Conservation (phyloP, 176 grass and related monocot genomes). For the Themeda triandra region DNA sequence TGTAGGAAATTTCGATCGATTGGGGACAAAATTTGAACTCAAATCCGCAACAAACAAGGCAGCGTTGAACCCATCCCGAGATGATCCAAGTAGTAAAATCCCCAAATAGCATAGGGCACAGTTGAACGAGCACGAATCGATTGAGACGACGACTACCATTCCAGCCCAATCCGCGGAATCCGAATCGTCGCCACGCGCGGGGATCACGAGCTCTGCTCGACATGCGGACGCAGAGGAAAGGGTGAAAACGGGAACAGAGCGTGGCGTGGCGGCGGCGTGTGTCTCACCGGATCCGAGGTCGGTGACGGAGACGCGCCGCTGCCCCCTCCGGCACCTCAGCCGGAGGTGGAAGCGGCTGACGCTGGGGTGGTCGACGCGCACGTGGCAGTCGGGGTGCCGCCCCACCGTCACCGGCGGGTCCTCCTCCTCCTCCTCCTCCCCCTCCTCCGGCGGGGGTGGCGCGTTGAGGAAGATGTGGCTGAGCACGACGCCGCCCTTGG, state of each 20-base stretch:
- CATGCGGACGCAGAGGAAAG: not conserved
- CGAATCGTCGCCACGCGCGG: not conserved
- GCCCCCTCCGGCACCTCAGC: slow-evolving; percentile 28
- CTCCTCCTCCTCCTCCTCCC: slow-evolving; percentile 16
- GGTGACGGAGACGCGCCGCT: slow-evolving; percentile 50
- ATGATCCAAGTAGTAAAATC: too few species aligned
- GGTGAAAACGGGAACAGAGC: not conserved
- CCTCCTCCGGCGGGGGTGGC: slow-evolving; percentile 5
- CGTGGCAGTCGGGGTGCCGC: slow-evolving; percentile 79
- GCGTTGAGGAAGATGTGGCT: slow-evolving; percentile 86
- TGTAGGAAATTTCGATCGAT: not conserved
- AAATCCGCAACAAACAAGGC: too few species aligned
- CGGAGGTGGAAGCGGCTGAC: slow-evolving; percentile 86
- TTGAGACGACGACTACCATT: too few species aligned
- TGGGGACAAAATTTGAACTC: not conserved
- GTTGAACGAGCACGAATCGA: not conserved
- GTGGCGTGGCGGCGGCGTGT: too few species aligned
- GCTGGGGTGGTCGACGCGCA: slow-evolving; percentile 90
- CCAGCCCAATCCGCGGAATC: not conserved
- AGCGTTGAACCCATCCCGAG: too few species aligned
- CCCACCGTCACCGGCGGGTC: slow-evolving; percentile 52
- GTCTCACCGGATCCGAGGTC: slow-evolving; percentile 74
- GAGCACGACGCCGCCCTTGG: slow-evolving; percentile 65
- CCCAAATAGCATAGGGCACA: not conserved
- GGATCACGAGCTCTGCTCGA: too few species aligned